These are phyloP conservation scores for Macrocybe sp. DNA, from an alignment of 1,284 basidiomycete species.

Conservation along the genomic window DNA sequence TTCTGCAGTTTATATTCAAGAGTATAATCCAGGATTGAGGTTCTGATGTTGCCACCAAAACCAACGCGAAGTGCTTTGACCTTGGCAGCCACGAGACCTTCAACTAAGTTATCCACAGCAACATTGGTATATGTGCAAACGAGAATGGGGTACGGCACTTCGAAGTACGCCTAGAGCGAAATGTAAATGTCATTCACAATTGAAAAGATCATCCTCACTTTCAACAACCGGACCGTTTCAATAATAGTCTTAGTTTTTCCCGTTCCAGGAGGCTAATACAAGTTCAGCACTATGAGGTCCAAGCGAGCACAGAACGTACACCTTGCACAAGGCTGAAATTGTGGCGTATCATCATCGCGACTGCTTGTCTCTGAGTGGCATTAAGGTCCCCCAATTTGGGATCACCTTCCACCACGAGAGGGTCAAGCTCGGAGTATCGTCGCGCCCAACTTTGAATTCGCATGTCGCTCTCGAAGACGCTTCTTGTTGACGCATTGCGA, in stretches of 20 bases:
- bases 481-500: constrained; percentile 15
- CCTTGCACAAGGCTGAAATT: constrained; percentile 84
- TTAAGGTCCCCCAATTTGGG: constrained; percentile 70
- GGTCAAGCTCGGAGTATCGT: constrained; percentile 57
- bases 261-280: constrained; percentile 84
- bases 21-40: constrained; percentile 53
- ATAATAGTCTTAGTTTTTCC: constrained; percentile 94
- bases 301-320: constrained; percentile 36
- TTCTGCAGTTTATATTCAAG: constrained; percentile 62
- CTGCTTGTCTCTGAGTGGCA: constrained; percentile 73
- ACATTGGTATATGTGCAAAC: constrained; percentile 93
- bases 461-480: constrained; percentile 57
- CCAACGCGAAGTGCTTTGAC: constrained; percentile 79
- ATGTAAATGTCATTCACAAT: neutral
- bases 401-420: constrained; percentile 76
- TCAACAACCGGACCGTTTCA: constrained; percentile 78
- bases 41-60: constrained; percentile 55
- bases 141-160: constrained; percentile 79
- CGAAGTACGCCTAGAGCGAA: constrained; percentile 57
- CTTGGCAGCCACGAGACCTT: constrained; percentile 59
- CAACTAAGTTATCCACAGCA: constrained; percentile 91
- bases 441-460: constrained; percentile 73
- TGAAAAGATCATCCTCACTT: constrained; percentile 34
- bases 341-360: constrained; percentile 84
- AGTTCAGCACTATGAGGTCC: constrained; percentile 7